Evolutionary conservation across 2,329 filamentous ascomycete genomes (phyloP).

Genomic region (Ambrosiella beaveri): DNA sequence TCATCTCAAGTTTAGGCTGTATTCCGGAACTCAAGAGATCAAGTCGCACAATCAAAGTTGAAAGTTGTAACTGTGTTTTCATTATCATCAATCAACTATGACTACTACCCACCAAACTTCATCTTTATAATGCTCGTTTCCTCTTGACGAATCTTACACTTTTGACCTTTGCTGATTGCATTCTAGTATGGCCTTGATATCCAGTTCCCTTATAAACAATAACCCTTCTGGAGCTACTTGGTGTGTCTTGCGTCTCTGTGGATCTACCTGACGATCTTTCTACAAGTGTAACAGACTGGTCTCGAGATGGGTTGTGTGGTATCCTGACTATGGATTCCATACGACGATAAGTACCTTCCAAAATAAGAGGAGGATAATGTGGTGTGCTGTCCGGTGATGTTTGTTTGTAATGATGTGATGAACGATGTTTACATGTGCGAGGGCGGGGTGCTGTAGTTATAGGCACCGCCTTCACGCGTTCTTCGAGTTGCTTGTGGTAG

Average conservation of each 20-base stretch:
- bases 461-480: neutral
- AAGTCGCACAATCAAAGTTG: neutral
- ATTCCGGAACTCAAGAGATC: neutral
- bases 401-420: neutral
- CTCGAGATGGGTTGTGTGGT: neutral
- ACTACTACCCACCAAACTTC: neutral
- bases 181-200: neutral
- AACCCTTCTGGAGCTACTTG: neutral
- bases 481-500: neutral
- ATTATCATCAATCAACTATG: neutral
- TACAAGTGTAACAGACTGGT: neutral
- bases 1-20: too few relatives aligned
- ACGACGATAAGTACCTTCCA: neutral
- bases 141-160: constrained; percentile 8
- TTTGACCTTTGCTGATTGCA: neutral
- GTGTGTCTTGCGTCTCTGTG: neutral
- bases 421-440: neutral
- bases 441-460: neutral
- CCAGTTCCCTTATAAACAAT: neutral
- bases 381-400: neutral
- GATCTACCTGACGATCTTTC: neutral
- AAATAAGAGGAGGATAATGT: neutral
- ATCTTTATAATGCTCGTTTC: neutral
- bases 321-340: neutral
- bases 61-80: neutral